phyloP scores from a whole-genome alignment of 2,329 filamentous ascomycete genomes.

The Epicoccum nigrum region DNA sequence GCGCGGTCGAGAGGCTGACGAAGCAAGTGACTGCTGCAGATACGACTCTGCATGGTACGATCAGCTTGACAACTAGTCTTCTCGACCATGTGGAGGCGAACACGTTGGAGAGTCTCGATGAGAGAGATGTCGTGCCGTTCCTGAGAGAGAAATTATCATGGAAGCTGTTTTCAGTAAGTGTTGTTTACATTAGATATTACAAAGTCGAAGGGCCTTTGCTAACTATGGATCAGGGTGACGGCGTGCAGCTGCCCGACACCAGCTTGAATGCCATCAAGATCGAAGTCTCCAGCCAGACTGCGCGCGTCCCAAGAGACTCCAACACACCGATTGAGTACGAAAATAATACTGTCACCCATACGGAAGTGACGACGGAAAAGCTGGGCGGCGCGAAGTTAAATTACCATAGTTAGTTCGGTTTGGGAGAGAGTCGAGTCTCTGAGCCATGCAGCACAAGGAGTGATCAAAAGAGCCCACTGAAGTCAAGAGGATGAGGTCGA shows the following conservation, averaged over 20 bases:
- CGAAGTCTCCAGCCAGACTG: slow-evolving; percentile 19
- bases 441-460: no score
- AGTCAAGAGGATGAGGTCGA: no score
- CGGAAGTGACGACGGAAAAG: slow-evolving; percentile 24
- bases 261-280: slow-evolving; percentile 23
- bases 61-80: slow-evolving; percentile 36
- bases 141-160: slow-evolving; percentile 35
- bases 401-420: no score
- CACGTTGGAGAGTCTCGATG: slow-evolving; percentile 26
- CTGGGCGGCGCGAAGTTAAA: slow-evolving; percentile 16
- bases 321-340: slow-evolving; percentile 26
- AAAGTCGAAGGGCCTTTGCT: no score
- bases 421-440: no score
- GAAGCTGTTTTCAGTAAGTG: slow-evolving; percentile 36
- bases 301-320: slow-evolving; percentile 24
- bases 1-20: slow-evolving; percentile 49
- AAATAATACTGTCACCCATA: slow-evolving; percentile 19
- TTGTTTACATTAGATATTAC: no score
- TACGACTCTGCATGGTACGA: slow-evolving; percentile 18
- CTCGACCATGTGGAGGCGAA: slow-evolving; percentile 30
- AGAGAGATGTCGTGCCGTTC: slow-evolving; percentile 33
- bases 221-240: slow-evolving; percentile 30
- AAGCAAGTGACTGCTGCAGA: slow-evolving; percentile 42
- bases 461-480: no score
- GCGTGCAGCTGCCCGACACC: slow-evolving; percentile 14